phyloP scores from a whole-genome alignment of 768 basidiomycete genomes.

The Lentinula guzmanii region DNA sequence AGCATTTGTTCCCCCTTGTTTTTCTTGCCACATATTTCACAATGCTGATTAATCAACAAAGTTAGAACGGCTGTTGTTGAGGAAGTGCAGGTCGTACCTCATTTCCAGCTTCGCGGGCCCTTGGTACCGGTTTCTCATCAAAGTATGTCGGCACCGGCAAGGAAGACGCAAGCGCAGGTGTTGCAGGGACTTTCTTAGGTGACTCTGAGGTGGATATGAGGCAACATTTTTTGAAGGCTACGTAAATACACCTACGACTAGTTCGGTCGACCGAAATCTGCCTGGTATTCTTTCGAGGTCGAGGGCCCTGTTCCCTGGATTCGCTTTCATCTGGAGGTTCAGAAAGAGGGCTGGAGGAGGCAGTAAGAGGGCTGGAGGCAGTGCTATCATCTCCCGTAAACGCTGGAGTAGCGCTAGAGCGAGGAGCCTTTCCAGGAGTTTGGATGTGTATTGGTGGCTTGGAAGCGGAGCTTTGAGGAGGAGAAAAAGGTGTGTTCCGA shows the following conservation, averaged over 20 bases:
- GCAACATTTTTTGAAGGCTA: slow-evolving; percentile 2
- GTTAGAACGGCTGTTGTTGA: not conserved
- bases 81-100: slow-evolving; percentile 38
- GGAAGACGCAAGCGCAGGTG: not conserved
- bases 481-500: slow-evolving; percentile 48
- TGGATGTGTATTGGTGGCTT: not conserved
- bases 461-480: slow-evolving; percentile 1
- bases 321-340: slow-evolving; percentile 79
- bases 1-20: slow-evolving; percentile 90
- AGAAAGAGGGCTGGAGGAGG: slow-evolving; percentile 71
- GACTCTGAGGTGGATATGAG: slow-evolving; percentile 18
- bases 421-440: slow-evolving; percentile 30
- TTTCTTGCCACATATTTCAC: slow-evolving; percentile 90
- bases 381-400: slow-evolving; percentile 44
- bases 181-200: slow-evolving; percentile 28
- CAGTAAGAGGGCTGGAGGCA: slow-evolving; percentile 72
- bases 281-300: slow-evolving; percentile 47
- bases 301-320: slow-evolving; percentile 38
- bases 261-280: slow-evolving; percentile 46
- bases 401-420: slow-evolving; percentile 29
- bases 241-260: slow-evolving; percentile 24
- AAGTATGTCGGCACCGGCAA: slow-evolving; percentile 35
- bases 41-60: slow-evolving; percentile 45
- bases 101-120: slow-evolving; percentile 1
- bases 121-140: slow-evolving; percentile 24